Evolutionary conservation across 768 basidiomycete genomes (phyloP).

Genomic region (Agrocybe chaxingu): DNA sequence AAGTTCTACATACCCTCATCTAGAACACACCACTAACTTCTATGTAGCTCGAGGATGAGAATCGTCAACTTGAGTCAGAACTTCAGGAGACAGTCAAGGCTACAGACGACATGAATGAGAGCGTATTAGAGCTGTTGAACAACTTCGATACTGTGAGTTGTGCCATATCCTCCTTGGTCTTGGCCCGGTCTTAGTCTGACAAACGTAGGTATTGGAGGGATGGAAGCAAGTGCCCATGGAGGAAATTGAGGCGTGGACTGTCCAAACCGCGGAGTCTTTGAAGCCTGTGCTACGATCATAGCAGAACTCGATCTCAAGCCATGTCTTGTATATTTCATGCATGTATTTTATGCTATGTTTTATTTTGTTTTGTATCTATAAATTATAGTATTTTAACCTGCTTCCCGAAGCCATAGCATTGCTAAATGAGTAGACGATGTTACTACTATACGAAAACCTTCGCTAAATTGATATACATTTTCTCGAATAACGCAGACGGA

Average conservation of each 20-base stretch:
- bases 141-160: constrained; percentile 49
- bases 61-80: constrained; percentile 41
- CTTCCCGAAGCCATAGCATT: no score
- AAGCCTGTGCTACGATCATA: constrained; percentile 28
- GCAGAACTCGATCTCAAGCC: neutral
- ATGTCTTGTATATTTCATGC: no score
- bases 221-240: constrained; percentile 60
- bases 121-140: constrained; percentile 44
- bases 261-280: constrained; percentile 42
- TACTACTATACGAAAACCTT: no score
- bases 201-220: constrained; percentile 38
- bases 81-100: constrained; percentile 46
- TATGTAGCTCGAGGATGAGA: constrained; percentile 57
- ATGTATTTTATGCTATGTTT: no score
- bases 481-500: no score
- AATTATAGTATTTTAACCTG: no score
- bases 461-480: no score
- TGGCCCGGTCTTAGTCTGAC: neutral
- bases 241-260: constrained; percentile 58
- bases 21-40: neutral
- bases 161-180: neutral
- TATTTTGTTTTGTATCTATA: no score
- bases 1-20: constrained; percentile 4
- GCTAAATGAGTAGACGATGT: no score
- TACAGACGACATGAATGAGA: constrained; percentile 43